These are phyloP conservation scores for Xerocomellus dryophilus DNA, from an alignment of 768 basidiomycete species.

Conservation along the genomic window DNA sequence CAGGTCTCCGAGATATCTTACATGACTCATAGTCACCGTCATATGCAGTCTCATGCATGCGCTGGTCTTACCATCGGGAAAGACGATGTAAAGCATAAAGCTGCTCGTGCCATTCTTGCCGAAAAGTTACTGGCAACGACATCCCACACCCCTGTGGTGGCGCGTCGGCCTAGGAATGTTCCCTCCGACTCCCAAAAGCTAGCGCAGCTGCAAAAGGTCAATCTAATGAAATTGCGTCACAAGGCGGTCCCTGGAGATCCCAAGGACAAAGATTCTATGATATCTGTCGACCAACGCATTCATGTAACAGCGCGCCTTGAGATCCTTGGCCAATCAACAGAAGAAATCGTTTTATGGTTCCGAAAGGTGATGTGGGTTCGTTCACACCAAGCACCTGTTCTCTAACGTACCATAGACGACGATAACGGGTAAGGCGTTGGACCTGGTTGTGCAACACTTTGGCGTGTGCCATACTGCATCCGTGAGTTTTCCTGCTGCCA, in stretches of 20 bases:
- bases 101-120: slow-evolving; percentile 51
- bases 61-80: slow-evolving; percentile 17
- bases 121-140: slow-evolving; percentile 44
- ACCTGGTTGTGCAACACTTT: slow-evolving; percentile 41
- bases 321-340: slow-evolving; percentile 23
- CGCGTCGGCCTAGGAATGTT: slow-evolving; percentile 29
- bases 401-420: slow-evolving; percentile 40
- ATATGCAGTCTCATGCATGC: slow-evolving; percentile 62
- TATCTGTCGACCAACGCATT: slow-evolving; percentile 55
- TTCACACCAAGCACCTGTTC: background rate
- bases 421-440: slow-evolving; percentile 59
- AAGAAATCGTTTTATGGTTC: slow-evolving; percentile 63
- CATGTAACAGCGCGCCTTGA: slow-evolving; percentile 47
- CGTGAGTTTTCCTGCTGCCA: slow-evolving; percentile 10
- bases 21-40: slow-evolving; percentile 54
- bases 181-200: slow-evolving; percentile 53
- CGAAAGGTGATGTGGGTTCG: slow-evolving; percentile 50
- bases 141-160: slow-evolving; percentile 26
- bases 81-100: slow-evolving; percentile 37
- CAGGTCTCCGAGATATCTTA: slow-evolving; percentile 8
- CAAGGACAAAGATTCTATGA: slow-evolving; percentile 46
- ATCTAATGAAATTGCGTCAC: slow-evolving; percentile 74
- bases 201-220: slow-evolving; percentile 53
- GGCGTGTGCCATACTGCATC: slow-evolving; percentile 5
- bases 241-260: slow-evolving; percentile 61